Base-by-base conservation (phyloP, 305 asterid genomes). In the Ajuga reptans region DNA sequence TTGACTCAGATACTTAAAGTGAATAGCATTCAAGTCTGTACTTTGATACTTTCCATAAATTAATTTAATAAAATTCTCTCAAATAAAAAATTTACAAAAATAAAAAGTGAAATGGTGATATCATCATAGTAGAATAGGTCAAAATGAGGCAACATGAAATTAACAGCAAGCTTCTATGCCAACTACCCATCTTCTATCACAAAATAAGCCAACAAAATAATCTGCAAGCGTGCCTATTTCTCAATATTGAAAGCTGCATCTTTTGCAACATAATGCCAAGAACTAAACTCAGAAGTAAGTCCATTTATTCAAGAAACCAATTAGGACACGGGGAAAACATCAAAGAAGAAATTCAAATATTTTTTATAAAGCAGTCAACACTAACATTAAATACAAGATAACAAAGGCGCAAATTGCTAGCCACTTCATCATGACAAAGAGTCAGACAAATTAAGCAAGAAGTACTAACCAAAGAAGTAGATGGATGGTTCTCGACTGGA, bases 391-490 rank as follows among this genome's bases (percentile, higher is more conserved):
- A 58, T 5, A 46, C 42, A 75, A 42, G 46, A 12, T 54, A 53
- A 9, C 21, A 75, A 37, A 41, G 29, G 29, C 21, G 43, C 37
- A 9, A 42, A 27, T 14, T 41, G 18, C 31, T 27, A 39, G 15
- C 15, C 4, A 34, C 49, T 33, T 43, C 51, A 36, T 41, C 31
- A 41, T 50, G 45, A 46, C 41, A 73, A 62, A 58, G 17, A 37
- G 61, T 62, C 18, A 7, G 68, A 58, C 57, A 63, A 34, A 2
- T 36, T 8, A 54, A 54, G 42, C 34, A 59, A 45, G 15, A 56
- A 64, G 47, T 37, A 66, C 64, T 72, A 78, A 87, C 98, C 86
- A 74, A 68, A 41, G 98, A 84, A 51, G 84, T 79, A 34, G 94
- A 82, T 42, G 92, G 95, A 53, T 78, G 80, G 74, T 84, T 83